Percentiles rank a stretch among this genome's conserved stretches.
Conservation (phyloP, 1,284 basidiomycete genomes). For the Sporisorium scitamineum region DNA sequence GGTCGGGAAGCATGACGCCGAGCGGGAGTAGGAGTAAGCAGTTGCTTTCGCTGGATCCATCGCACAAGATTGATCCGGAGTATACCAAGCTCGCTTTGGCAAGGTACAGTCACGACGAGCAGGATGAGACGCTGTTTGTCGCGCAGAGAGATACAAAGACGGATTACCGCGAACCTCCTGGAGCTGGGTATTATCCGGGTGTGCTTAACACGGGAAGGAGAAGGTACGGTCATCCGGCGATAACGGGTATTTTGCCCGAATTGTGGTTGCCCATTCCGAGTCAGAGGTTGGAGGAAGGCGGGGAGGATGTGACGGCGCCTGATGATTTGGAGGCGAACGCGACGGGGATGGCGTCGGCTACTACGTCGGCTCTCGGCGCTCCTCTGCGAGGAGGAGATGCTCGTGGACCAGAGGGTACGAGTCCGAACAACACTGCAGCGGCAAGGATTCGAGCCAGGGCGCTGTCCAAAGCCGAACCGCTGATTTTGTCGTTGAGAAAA, state of each 20-base stretch:
- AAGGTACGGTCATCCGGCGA: slow-evolving; percentile 64
- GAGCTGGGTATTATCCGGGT: slow-evolving; percentile 56
- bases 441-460: slow-evolving; percentile 22
- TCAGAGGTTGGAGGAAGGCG: slow-evolving; percentile 28
- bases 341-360: slow-evolving; percentile 24
- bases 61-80: slow-evolving; percentile 36
- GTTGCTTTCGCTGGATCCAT: slow-evolving; percentile 31
- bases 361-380: slow-evolving; percentile 25
- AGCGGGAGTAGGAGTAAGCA: slow-evolving; percentile 24
- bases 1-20: slow-evolving; percentile 21
- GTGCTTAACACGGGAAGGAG: slow-evolving; percentile 56
- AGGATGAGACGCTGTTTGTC: slow-evolving; percentile 93
- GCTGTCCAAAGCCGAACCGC: slow-evolving; percentile 41
- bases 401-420: background rate
- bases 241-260: slow-evolving; percentile 62
- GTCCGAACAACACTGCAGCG: background rate
- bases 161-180: slow-evolving; percentile 62
- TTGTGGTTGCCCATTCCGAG: slow-evolving; percentile 61
- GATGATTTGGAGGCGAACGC: slow-evolving; percentile 32
- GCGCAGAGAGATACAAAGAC: slow-evolving; percentile 70
- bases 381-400: background rate
- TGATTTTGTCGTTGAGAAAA: slow-evolving; percentile 50
- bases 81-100: slow-evolving; percentile 71
- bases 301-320: slow-evolving; percentile 21
- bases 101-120: slow-evolving; percentile 79